Base-by-base conservation (phyloP, 495 filamentous ascomycete genomes). In the Penicillium egyptiacum region DNA sequence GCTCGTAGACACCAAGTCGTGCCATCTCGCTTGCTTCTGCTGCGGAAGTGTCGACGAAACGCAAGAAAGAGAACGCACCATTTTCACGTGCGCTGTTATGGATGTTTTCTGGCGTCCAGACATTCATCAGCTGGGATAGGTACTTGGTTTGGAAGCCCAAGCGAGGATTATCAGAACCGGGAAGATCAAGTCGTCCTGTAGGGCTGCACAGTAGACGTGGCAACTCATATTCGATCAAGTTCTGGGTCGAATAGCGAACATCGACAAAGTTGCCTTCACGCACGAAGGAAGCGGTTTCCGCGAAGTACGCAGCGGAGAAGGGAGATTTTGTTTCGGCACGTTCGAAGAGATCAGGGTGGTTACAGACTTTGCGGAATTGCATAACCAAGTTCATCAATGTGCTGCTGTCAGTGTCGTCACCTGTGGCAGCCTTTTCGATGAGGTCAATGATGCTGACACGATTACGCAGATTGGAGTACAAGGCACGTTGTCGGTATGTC, bases 351-450 rank as follows among this genome's bases (percentile, higher is more conserved):
- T 98, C 94, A 3, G 94, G 94, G 70, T 98, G 94, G 65, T 98
- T 98, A 78, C 94, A 98, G 50, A 98, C 95, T 77, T 98, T 98
- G 53, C 94, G 86, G 83, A 98, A 98, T 73, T 98, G 95, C 94
- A 98, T 98, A 54, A 98, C 94, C 58, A 98, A 79, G 70, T 98
- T 98, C 94, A 98, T 98, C 66, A 99, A 70, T 17, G 92, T 99
- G 14, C 91, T 91, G 26, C 90, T 93, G 64, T 97, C 95, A 60
- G 90, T 86, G 39, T 99, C 94, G 65, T 96, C 93, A 31, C 95
- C 95, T 50, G 93, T 79, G 5, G 92, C 90, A 11, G 92, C 92
- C 81, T 97, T 98, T 73, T 99, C 94, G 58, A 98, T 95, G 42
- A 98, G 82, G 69, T 99, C 94, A 85, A 98, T 94, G 65, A 99